Evolutionary conservation across 2,329 filamentous ascomycete genomes (phyloP), one percentile per base, ranked within the genome.

Genomic region (Colletotrichum cuscutae): DNA sequence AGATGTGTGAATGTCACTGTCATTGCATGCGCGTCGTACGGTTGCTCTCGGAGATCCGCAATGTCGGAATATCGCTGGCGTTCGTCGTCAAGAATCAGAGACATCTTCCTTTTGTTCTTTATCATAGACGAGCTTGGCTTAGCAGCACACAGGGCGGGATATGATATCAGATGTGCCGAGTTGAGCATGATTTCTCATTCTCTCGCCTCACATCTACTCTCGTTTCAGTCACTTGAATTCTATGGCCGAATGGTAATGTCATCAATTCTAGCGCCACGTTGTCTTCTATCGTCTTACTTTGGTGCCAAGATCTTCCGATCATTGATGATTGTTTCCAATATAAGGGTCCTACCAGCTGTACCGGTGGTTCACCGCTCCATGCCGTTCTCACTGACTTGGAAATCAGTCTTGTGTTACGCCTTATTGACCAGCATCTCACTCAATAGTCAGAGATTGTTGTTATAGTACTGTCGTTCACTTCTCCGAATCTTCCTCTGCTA

Each of bases 1-100:
- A 35, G 35, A 64, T 37, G 59, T 58, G 66, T 59, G 52, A 28
- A 64, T 58, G 59, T 37, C 59, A 58, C 35, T 35, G n/a, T 5
- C 52, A 58, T 22, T 13, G 19, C 11, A 49, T 28, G 5, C 46
- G 52, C 26, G 26, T n/a, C 24, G 5, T 8, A 22, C 22, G 24
- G n/a, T 26, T 22, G 37, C 28, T 52, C 52, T 35, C 52, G 11
- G 15, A 28, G 35, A 8, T n/a, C 66, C 66, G 60, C 22, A 15
- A 37, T 52, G 59, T 57, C 19, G 59, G 66, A 15, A 58, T 59
- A 28, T 26, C n/a, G 28, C 11, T 13, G 13, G 11, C 22, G n/a
- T 26, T n/a, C 30, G 26, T 12, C 56, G n/a, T 62, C 32, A 32
- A 46, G 30, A 19, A 54, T 22, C 24, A 26, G 22, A 15, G 35